A percentile compares a stretch with the other conserved stretches of the same genome.
Conservation (phyloP, 208 protist species). For the Acanthamoeba culbertsoni region DNA sequence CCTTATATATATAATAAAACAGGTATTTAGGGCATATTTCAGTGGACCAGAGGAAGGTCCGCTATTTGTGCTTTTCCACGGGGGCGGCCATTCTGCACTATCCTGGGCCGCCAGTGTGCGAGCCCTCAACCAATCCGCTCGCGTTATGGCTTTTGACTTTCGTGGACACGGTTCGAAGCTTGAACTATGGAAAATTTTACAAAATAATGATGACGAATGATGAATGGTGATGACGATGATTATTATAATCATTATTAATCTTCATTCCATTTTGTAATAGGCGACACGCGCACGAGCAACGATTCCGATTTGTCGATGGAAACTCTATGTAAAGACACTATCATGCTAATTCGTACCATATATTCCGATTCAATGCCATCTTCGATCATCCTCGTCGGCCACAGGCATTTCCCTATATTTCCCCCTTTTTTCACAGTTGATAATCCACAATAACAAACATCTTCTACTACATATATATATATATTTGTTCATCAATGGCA, state of each 20-base stretch:
- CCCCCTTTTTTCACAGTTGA: neutral
- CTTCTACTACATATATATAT: neutral
- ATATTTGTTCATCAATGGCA: neutral
- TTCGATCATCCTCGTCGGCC: constrained; percentile 36
- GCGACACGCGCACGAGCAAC: constrained; percentile 6
- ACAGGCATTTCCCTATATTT: neutral
- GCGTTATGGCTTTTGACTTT: constrained; percentile 35
- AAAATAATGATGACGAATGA: no score
- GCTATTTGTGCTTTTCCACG: constrained; percentile 55
- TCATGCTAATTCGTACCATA: constrained; percentile 30
- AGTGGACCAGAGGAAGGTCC: neutral
- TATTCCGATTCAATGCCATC: no score
- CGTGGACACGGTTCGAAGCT: neutral
- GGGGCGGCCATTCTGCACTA: constrained; percentile 44
- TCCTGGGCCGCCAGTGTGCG: constrained; percentile 13
- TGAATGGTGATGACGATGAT: no score
- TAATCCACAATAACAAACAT: no score
- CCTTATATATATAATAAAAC: neutral
- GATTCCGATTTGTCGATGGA: constrained; percentile 67
- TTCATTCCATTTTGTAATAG: neutral
- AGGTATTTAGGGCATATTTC: constrained; percentile 52
- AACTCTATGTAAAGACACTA: constrained; percentile 54
- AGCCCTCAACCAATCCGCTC: neutral
- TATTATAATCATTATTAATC: no score
- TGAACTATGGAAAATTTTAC: no score